phyloP scores from a whole-genome alignment of 768 basidiomycete genomes.

The Lentinula aciculospora region DNA sequence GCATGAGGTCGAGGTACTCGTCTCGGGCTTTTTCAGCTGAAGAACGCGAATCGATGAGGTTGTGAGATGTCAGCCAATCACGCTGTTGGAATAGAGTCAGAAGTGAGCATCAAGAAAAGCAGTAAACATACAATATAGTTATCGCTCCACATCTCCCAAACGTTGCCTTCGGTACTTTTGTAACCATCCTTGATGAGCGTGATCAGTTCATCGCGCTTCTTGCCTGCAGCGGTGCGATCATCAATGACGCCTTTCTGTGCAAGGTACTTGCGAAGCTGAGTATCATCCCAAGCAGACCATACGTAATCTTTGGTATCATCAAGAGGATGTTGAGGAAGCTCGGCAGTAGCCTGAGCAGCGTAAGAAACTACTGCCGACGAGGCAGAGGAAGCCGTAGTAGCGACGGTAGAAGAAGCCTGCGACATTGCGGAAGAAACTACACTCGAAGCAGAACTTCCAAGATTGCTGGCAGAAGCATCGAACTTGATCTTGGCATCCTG shows the following conservation, averaged over 20 bases:
- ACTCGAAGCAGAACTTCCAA: constrained; percentile 37
- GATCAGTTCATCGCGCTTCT: constrained; percentile 63
- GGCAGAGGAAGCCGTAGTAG: constrained; percentile 24
- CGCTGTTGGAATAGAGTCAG: constrained; percentile 35
- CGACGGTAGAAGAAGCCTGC: constrained; percentile 27
- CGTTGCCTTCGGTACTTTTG: constrained; percentile 50
- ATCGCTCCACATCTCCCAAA: constrained; percentile 86
- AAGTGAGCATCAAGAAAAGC: not conserved
- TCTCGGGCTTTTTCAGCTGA: constrained; percentile 50
- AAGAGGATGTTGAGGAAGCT: constrained; percentile 32
- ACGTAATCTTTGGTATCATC: constrained; percentile 83
- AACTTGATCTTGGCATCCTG: constrained; percentile 54
- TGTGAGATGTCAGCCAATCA: constrained; percentile 79
- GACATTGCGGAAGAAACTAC: not conserved
- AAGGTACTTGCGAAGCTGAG: constrained; percentile 63
- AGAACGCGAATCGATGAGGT: constrained; percentile 45
- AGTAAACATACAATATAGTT: constrained; percentile 60
- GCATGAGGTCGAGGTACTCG: constrained; percentile 61
- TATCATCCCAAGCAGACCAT: constrained; percentile 88
- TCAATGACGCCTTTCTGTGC: constrained; percentile 63
- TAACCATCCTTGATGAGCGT: constrained; percentile 67
- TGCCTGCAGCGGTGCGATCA: constrained; percentile 48
- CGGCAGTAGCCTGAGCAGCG: constrained; percentile 48
- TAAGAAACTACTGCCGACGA: constrained; percentile 34
- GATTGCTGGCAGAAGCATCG: constrained; percentile 39